phyloP scores from a whole-genome alignment of 148 eudicot genomes.

The Amaranthus cruentus region DNA sequence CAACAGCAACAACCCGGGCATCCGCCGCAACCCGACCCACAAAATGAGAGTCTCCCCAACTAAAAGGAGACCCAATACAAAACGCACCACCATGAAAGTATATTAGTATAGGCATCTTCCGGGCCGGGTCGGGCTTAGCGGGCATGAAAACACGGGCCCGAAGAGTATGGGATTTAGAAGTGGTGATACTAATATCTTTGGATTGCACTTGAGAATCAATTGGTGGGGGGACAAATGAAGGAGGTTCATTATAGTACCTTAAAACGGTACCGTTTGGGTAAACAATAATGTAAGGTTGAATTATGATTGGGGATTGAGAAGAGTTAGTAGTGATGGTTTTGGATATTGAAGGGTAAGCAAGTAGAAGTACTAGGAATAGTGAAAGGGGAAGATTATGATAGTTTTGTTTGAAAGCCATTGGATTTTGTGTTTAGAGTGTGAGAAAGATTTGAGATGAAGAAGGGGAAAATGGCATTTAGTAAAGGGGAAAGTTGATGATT shows the following conservation, averaged over 20 bases:
- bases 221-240: constrained; percentile 10
- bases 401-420: not conserved
- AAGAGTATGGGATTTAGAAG: not conserved
- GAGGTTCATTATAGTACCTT: constrained; percentile 2
- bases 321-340: not conserved
- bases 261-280: constrained; percentile 25
- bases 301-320: not conserved
- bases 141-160: constrained; percentile 24
- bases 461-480: too few species aligned
- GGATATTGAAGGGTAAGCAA: not conserved
- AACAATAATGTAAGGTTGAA: constrained; percentile 24
- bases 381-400: not conserved
- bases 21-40: constrained; percentile 26
- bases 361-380: not conserved
- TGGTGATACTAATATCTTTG: constrained; percentile 14
- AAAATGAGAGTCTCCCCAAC: constrained; percentile 14
- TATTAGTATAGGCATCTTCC: constrained; percentile 26
- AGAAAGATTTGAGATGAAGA: too few species aligned
- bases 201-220: constrained; percentile 11
- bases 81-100: constrained; percentile 44
- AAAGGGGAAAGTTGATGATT: too few species aligned
- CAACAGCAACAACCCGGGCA: constrained; percentile 29
- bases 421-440: not conserved
- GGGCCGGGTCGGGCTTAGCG: constrained; percentile 8
- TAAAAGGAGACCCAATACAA: constrained; percentile 31